Base-by-base conservation (phyloP, 1,284 basidiomycete species). In the Microbotryum saponariae region DNA sequence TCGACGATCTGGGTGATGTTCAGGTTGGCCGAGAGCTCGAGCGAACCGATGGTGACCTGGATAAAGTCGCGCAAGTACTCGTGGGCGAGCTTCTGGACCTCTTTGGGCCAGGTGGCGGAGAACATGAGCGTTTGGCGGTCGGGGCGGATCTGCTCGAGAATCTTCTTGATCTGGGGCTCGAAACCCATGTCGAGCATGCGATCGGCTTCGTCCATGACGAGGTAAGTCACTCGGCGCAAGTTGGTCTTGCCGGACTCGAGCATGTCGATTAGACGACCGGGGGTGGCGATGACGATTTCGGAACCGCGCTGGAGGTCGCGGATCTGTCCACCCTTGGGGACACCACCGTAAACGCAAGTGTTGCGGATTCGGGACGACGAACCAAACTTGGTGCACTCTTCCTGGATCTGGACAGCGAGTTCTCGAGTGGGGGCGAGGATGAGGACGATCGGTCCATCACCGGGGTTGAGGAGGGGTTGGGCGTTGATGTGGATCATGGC, bases 401-500 rank as follows among this genome's bases (percentile, higher is more conserved):
- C 89, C 77, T 98, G 96, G 67, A 94, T 98, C 79, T 98, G 94
- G 60, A 97, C 93, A 53, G 96, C 96, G 61, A 98, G 84, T 79
- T 98, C 94, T 80, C 94, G 90, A 59, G 94, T 98, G 45, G 94
- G 94, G 18, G 94, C 96, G 61, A 98, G 84, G 64, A 98, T 90
- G 61, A 98, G 84, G 42, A 91, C 94, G 68, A 98, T 97, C 33
- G 94, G 94, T 31, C 94, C 94, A 77, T 98, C 96, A 33, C 94
- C 94, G 54, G 93, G 88, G 4, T 88, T 77, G 69, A 98, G 82
- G 55, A 98, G 83, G 10, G 94, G 90, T 82, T 98, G 96, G 58
- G 94, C 94, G 82, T 97, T 98, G 81, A 98, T 97, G 79, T 98
- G 94, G 47, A 98, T 82, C 92, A 98, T 98, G 62, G 94, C 92